A percentile compares a stretch with the other conserved stretches of the same genome.
Conservation (phyloP, 202 grass and related monocot species). For the Alloteropsis angusta region DNA sequence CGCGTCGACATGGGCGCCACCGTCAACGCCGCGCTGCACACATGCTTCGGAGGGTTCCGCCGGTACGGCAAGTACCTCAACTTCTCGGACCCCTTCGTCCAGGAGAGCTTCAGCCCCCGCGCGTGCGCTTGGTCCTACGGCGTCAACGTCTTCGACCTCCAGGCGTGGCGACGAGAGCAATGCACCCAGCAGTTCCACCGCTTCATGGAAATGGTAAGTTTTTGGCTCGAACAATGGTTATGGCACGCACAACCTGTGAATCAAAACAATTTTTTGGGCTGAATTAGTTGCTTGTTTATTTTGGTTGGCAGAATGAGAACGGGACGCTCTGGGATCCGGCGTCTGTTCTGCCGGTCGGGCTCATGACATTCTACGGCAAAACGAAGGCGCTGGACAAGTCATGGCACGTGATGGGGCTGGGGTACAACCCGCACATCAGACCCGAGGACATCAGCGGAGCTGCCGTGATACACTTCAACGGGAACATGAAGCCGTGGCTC, state of each 20-base stretch:
- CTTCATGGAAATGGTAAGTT: slow-evolving; percentile 55
- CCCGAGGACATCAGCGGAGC: slow-evolving; percentile 74
- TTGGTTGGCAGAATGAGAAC: slow-evolving; percentile 58
- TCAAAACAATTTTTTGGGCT: not conserved
- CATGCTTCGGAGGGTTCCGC: slow-evolving; percentile 80
- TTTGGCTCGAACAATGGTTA: not conserved
- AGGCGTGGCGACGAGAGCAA: slow-evolving; percentile 62
- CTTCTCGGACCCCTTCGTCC: slow-evolving; percentile 55
- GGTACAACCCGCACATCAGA: slow-evolving; percentile 82
- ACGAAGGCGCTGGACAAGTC: slow-evolving; percentile 84
- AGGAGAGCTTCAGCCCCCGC: slow-evolving; percentile 38
- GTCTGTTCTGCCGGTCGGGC: slow-evolving; percentile 61
- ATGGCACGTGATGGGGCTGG: slow-evolving; percentile 94
- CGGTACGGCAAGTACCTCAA: slow-evolving; percentile 78
- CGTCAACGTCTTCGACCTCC: slow-evolving; percentile 76
- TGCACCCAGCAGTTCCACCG: slow-evolving; percentile 70
- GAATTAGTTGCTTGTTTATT: not conserved
- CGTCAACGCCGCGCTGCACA: slow-evolving; percentile 73
- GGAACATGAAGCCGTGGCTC: slow-evolving; percentile 99
- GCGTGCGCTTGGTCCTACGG: slow-evolving; percentile 84
- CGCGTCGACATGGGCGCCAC: slow-evolving; percentile 50
- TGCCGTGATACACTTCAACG: slow-evolving; percentile 79
- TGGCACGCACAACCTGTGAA: not conserved
- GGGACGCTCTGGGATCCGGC: slow-evolving; percentile 62
- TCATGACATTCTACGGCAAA: slow-evolving; percentile 79